phyloP scores from a whole-genome alignment of 2,329 filamentous ascomycete genomes.

The Coniella vitis region DNA sequence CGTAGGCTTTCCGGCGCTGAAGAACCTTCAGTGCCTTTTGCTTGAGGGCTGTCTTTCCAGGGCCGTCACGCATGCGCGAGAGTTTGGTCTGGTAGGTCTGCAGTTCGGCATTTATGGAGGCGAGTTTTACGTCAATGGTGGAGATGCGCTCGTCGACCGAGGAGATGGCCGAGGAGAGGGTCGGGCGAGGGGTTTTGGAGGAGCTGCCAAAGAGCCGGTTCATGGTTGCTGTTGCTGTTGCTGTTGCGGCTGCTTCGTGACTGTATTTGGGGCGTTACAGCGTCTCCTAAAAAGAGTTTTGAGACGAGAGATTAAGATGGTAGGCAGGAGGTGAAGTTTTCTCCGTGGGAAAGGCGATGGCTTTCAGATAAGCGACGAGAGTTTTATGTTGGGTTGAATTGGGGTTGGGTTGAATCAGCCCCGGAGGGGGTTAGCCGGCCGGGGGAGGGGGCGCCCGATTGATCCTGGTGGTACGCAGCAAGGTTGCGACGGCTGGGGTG shows the following conservation, averaged over 20 bases:
- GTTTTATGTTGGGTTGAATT: not conserved
- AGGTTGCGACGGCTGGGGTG: no score
- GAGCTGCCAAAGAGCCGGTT: conserved; percentile 93
- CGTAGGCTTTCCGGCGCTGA: conserved; percentile 89
- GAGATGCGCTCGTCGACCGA: conserved; percentile 82
- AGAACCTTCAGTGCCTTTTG: conserved; percentile 92
- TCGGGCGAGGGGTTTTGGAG: conserved; percentile 81
- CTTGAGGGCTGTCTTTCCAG: conserved; percentile 86
- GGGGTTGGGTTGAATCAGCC: no score
- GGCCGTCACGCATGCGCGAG: conserved; percentile 88
- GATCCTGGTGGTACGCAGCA: no score
- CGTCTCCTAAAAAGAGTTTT: no score
- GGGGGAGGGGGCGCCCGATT: not conserved
- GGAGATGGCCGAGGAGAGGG: conserved; percentile 72
- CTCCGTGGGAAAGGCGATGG: no score
- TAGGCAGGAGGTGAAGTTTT: no score
- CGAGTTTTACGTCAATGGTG: conserved; percentile 88
- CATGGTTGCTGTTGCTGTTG: conserved; percentile 48
- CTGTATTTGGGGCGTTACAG: no score
- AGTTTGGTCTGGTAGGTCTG: conserved; percentile 82
- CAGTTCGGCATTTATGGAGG: conserved; percentile 85
- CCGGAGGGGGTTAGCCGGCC: no score
- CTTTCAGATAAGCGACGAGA: no score
- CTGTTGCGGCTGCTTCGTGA: not conserved
- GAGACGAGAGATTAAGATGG: no score